phyloP scores from a whole-genome alignment of 768 basidiomycete genomes.

The Multifurca ochricompacta region DNA sequence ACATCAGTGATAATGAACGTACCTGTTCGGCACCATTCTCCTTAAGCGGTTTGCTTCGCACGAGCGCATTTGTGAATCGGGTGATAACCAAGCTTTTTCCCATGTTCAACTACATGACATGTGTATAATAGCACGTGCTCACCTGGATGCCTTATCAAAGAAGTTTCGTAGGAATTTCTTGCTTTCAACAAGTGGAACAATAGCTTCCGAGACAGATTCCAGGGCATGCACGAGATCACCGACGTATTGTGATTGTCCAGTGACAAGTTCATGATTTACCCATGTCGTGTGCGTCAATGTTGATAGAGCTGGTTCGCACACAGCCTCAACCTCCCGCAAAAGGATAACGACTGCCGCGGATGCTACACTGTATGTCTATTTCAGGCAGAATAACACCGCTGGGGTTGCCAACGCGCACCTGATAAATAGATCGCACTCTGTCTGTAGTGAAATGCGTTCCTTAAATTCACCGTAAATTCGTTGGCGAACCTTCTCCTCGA shows the following conservation, averaged over 20 bases:
- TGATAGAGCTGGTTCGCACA: constrained; percentile 72
- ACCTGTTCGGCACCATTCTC: constrained; percentile 98
- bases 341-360: constrained; percentile 76
- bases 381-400: background rate
- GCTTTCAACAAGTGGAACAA: constrained; percentile 80
- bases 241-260: constrained; percentile 76
- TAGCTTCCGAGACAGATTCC: constrained; percentile 66
- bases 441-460: constrained; percentile 74
- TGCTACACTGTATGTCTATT: constrained; percentile 49
- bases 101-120: background rate
- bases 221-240: constrained; percentile 66
- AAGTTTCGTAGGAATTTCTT: constrained; percentile 93
- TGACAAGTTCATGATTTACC: constrained; percentile 74
- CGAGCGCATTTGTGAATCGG: constrained; percentile 83
- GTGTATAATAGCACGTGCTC: constrained; percentile 16
- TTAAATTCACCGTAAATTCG: constrained; percentile 71
- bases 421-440: constrained; percentile 84
- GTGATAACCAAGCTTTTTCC: constrained; percentile 61
- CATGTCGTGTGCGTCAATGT: constrained; percentile 74
- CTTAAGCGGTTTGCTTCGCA: constrained; percentile 82
- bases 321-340: constrained; percentile 78
- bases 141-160: constrained; percentile 92
- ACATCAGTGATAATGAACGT: constrained; percentile 31
- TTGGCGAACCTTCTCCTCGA: constrained; percentile 86
- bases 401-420: constrained; percentile 42